Evolutionary conservation across 2,329 filamentous ascomycete genomes (phyloP).

Genomic region (Neopestalotiopsis clavispora): DNA sequence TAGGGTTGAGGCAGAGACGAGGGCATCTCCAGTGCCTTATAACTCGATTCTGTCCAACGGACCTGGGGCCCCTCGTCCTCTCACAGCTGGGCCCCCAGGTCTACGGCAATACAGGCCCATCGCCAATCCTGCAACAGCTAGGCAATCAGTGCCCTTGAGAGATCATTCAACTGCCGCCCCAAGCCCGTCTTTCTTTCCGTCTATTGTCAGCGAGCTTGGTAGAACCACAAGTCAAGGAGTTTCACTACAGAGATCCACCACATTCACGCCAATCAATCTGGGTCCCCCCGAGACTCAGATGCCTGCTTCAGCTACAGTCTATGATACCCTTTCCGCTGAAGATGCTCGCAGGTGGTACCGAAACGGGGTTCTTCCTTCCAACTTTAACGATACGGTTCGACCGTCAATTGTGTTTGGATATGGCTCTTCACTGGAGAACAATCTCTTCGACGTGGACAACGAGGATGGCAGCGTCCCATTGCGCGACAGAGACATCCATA

Average conservation of each 20-base stretch:
- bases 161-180: not conserved
- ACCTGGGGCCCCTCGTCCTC: slow-evolving; percentile 51
- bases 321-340: slow-evolving; percentile 36
- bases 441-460: slow-evolving; percentile 22
- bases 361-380: slow-evolving; percentile 31
- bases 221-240: not conserved
- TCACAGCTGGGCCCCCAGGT: slow-evolving; percentile 61
- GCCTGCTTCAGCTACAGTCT: slow-evolving; percentile 22
- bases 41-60: slow-evolving; percentile 32
- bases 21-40: not conserved
- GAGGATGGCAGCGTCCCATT: slow-evolving; percentile 26
- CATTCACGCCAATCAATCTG: slow-evolving; percentile 16
- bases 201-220: not conserved
- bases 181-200: not conserved
- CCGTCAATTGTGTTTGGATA: slow-evolving; percentile 26
- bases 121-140: not conserved
- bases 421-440: slow-evolving; percentile 12
- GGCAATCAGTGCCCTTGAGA: slow-evolving; percentile 18
- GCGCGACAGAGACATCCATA: slow-evolving; percentile 36
- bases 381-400: slow-evolving; percentile 29
- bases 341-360: slow-evolving; percentile 37
- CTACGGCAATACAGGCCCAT: slow-evolving; percentile 54
- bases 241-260: not conserved
- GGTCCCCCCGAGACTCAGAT: slow-evolving; percentile 11
- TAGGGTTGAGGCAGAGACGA: slow-evolving; percentile 21